Evolutionary conservation across 805 yeast genomes (phyloP), one percentile per base, ranked within the genome.

Genomic region (Nakazawaea wickerhamii): DNA sequence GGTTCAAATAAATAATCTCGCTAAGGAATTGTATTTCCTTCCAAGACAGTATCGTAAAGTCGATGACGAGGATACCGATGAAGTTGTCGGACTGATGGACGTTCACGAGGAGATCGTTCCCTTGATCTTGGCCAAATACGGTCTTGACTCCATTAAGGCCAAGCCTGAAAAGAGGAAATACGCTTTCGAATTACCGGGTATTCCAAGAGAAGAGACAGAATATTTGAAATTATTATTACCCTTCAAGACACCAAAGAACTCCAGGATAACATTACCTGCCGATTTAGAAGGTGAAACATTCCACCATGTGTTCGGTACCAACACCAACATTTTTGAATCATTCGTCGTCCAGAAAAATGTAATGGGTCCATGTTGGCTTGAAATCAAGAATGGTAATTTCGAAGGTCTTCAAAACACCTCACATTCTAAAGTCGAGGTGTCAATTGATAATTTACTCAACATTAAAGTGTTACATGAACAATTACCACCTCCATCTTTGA

Each of bases 291-390:
- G 96, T 48, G 80, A 77, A 36, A 84, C 95, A 0, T 89, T 85
- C 56, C 64, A 71, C 8, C 83, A 77, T 44, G 86, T 88, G 2
- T 88, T 89, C 64, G 98, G 98, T 38, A 70, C 86, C 3, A 76
- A 70, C 46, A 61, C 93, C 3, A 72, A 73, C 43, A 67, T 86
- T 19, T 89, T 93, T 59, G 99, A 93, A 65, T 72, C 86, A 10
- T 88, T 93, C 61, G 93, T 88, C 9, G 54, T 90, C 20, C 87
- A 82, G 59, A 72, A 85, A 52, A 81, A 83, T 51, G 72, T 93
- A 35, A 90, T 88, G 96, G 99, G 99, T 8, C 99, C 99, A 3
- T 89, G 98, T 59, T 93, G 99, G 99, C 67, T 93, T 40, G 84
- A 84, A 38, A 70, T 93, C 40, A 67, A 71, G 33, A 71, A 75